Conservation (phyloP, 352 stramenopile species). For the Thalassiosira exigua region DNA sequence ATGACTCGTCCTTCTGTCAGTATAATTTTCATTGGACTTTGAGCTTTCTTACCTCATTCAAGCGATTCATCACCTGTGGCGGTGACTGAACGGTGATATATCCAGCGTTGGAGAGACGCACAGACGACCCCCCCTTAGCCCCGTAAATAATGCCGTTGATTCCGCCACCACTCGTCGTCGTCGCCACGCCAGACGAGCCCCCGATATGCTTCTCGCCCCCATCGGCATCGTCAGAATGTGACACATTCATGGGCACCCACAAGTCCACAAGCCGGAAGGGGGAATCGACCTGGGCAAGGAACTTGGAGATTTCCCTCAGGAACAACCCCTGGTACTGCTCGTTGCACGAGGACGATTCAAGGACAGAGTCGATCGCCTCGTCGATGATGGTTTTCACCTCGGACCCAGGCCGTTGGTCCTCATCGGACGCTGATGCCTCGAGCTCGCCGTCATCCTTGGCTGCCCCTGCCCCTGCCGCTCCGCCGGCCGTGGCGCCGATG, state of each 20-base stretch:
- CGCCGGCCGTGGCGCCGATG: background rate
- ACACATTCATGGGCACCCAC: constrained; percentile 63
- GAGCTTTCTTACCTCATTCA: constrained; percentile 35
- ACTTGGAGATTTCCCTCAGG: constrained; percentile 59
- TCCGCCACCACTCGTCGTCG: constrained; percentile 18
- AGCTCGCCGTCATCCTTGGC: background rate
- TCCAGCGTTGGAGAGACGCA: constrained; percentile 39
- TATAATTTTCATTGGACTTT: no score
- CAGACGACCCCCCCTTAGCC: constrained; percentile 6
- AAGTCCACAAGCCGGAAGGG: constrained; percentile 76
- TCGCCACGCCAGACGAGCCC: constrained; percentile 1
- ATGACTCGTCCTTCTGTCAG: no score
- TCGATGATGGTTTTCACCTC: constrained; percentile 16
- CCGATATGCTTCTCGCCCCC: constrained; percentile 15
- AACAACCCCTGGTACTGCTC: constrained; percentile 43
- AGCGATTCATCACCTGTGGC: constrained; percentile 8
- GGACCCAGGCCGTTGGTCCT: background rate
- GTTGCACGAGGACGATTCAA: constrained; percentile 25
- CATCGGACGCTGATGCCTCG: background rate
- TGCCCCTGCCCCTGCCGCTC: background rate
- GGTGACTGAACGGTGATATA: constrained; percentile 24
- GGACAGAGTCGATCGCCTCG: constrained; percentile 39
- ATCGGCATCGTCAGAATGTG: constrained; percentile 37
- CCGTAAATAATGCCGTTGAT: constrained; percentile 33
- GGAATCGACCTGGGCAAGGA: constrained; percentile 54